Conservation (phyloP, 768 basidiomycete species). For the Hemileccinum impolitum region DNA sequence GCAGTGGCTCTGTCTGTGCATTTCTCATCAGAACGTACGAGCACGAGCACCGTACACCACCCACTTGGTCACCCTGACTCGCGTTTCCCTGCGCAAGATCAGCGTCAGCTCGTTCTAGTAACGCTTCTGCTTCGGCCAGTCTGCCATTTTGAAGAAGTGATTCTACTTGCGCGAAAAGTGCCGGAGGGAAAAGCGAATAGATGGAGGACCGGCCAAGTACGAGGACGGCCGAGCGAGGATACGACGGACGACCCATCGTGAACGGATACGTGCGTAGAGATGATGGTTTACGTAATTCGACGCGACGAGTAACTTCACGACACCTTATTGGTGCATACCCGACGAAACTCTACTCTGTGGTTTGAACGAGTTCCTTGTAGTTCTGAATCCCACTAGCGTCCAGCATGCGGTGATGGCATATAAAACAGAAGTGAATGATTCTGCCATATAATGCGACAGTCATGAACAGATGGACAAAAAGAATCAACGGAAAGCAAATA, state of each 20-base stretch:
- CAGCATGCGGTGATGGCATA: no score
- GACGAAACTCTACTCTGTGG: no score
- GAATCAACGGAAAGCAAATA: conserved; percentile 21
- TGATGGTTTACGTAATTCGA: conserved; percentile 13
- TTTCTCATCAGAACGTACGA: conserved; percentile 7
- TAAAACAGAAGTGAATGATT: conserved; percentile 3
- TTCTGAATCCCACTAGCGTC: no score
- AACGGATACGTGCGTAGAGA: background rate
- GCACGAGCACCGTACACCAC: background rate
- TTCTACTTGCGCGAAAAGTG: conserved; percentile 70
- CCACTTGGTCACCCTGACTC: conserved; percentile 8
- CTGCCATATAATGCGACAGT: background rate
- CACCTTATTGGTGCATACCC: no score
- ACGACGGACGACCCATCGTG: conserved; percentile 34
- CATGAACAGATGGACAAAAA: background rate
- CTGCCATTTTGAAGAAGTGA: conserved; percentile 61
- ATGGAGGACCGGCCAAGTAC: conserved; percentile 59
- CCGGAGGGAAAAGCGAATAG: conserved; percentile 65
- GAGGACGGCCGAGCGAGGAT: conserved; percentile 67
- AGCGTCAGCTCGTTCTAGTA: conserved; percentile 57
- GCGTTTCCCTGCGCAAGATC: conserved; percentile 11
- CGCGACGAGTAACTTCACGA: no score
- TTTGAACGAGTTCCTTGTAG: no score
- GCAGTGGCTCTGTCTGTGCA: conserved; percentile 58
- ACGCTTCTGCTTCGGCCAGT: conserved; percentile 58